A percentile compares a stretch with the other conserved stretches of the same genome.
phyloP scores from a whole-genome alignment of 1,284 basidiomycete genomes.

The Naganishia liquefaciens region DNA sequence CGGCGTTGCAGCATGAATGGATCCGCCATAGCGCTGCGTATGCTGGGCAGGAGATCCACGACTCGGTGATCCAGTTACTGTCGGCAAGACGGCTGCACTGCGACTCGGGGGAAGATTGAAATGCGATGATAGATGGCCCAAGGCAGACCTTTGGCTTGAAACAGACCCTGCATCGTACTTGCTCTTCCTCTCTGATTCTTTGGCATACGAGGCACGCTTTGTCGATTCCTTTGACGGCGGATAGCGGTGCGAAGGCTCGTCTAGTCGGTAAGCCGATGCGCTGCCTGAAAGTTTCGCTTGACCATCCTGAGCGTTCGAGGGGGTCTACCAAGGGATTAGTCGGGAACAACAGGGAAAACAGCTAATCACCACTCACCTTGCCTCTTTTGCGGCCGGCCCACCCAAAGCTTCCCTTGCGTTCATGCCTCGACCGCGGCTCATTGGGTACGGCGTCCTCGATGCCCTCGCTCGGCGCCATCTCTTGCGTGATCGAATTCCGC shows the following conservation, averaged over 20 bases:
- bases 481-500: slow-evolving; percentile 59
- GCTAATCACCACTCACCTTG: slow-evolving; percentile 67
- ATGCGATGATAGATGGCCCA: slow-evolving; percentile 33
- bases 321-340: slow-evolving; percentile 61
- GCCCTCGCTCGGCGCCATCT: slow-evolving; percentile 28
- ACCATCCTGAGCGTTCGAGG: slow-evolving; percentile 74
- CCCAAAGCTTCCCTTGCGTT: slow-evolving; percentile 64
- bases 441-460: background rate
- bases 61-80: slow-evolving; percentile 27
- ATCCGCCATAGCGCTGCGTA: slow-evolving; percentile 59
- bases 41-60: slow-evolving; percentile 53
- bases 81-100: slow-evolving; percentile 21
- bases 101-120: slow-evolving; percentile 13
- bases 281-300: slow-evolving; percentile 57
- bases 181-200: background rate
- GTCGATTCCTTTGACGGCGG: background rate
- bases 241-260: slow-evolving; percentile 1
- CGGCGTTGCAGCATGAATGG: slow-evolving; percentile 58
- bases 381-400: slow-evolving; percentile 86
- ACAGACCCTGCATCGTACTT: background rate
- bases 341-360: no score
- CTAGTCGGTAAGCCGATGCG: slow-evolving; percentile 30
- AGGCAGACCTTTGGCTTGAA: slow-evolving; percentile 18
- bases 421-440: slow-evolving; percentile 29
- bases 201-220: slow-evolving; percentile 1